Conservation (phyloP, 2,329 filamentous ascomycete species). For the Leptographium galeiforme region DNA sequence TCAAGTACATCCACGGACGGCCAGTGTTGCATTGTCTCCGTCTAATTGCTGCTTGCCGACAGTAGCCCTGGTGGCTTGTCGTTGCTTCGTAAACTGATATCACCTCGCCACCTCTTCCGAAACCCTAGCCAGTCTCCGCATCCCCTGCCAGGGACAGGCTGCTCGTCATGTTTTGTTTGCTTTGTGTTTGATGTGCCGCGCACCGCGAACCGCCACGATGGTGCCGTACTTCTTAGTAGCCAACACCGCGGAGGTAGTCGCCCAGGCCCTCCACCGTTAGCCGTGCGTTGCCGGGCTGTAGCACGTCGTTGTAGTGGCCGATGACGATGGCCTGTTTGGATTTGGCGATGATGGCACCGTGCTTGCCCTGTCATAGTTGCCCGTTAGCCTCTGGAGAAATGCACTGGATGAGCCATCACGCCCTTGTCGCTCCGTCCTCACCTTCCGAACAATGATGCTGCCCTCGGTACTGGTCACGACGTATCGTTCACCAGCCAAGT, state of each 20-base stretch:
- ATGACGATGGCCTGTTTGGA: constrained; percentile 81
- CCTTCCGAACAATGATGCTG: constrained; percentile 9
- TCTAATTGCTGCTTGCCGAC: neutral
- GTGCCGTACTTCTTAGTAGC: constrained; percentile 47
- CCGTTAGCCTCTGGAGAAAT: neutral
- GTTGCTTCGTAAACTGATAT: neutral
- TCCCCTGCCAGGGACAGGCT: neutral
- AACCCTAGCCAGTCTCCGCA: neutral
- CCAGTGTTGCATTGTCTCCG: neutral
- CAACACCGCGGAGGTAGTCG: constrained; percentile 69
- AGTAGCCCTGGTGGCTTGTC: neutral
- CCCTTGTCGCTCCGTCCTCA: neutral
- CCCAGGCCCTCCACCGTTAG: constrained; percentile 70
- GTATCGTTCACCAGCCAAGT: constrained; percentile 65
- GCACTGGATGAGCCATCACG: too few relatives aligned
- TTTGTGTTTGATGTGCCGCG: neutral
- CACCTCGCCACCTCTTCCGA: neutral
- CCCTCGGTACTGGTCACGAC: constrained; percentile 57
- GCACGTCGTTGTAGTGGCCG: constrained; percentile 66
- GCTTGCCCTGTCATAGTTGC: constrained; percentile 44
- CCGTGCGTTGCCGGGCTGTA: constrained; percentile 62
- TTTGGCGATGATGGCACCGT: constrained; percentile 73
- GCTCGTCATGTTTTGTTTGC: neutral
- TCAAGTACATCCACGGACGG: neutral
- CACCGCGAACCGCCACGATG: too few relatives aligned